phyloP scores from a whole-genome alignment of 202 grass and related monocot genomes.

The Cymbopogon flexuosus region DNA sequence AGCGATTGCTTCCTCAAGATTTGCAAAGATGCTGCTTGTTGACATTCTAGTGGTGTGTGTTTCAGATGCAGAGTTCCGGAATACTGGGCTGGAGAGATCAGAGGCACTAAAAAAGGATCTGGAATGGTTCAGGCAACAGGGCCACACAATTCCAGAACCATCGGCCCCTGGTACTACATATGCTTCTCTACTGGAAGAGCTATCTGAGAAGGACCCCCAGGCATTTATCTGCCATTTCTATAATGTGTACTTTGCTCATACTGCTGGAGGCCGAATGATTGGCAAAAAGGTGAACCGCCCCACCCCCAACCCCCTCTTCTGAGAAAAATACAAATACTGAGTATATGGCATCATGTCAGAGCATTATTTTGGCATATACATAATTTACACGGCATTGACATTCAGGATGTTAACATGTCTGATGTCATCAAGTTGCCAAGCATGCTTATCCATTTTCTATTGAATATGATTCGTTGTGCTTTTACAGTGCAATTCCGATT shows the following conservation, averaged over 20 bases:
- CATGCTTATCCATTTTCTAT: neutral
- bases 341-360: neutral
- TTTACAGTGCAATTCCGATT: neutral
- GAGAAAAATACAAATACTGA: neutral
- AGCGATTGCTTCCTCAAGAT: neutral
- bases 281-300: conserved; percentile 57
- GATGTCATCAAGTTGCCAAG: neutral
- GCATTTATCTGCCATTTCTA: conserved; percentile 96
- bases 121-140: conserved; percentile 71
- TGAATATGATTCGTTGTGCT: neutral
- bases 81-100: conserved; percentile 82
- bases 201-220: conserved; percentile 66
- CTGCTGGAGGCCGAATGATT: conserved; percentile 85
- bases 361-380: neutral
- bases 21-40: neutral
- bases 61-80: conserved; percentile 70
- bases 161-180: conserved; percentile 54
- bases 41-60: conserved; percentile 1
- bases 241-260: conserved; percentile 88
- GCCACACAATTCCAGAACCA: conserved; percentile 67
- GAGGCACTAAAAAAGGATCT: conserved; percentile 73
- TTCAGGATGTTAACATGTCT: neutral
- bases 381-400: neutral
- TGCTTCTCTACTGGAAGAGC: conserved; percentile 58
- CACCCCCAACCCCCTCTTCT: neutral